Percentiles rank a stretch among this genome's conserved stretches.
phyloP scores from a whole-genome alignment of 2,329 filamentous ascomycete species.

The Verticillium dahliae region DNA sequence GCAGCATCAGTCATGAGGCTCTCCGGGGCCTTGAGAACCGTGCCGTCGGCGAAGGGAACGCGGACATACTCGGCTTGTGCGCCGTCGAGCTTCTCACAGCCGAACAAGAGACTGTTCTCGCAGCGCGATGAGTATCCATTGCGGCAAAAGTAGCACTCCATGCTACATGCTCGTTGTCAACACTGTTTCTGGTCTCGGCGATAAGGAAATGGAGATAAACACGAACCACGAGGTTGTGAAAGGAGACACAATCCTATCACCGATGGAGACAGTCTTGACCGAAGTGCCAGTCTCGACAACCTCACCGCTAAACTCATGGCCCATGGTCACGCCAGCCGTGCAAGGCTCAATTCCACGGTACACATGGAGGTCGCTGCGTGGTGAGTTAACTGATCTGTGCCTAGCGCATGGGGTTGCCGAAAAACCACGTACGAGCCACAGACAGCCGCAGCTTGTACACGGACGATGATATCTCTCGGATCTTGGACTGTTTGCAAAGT shows the following conservation, averaged over 20 bases:
- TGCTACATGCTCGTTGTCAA: slow-evolving; percentile 27
- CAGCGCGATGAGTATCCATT: slow-evolving; percentile 74
- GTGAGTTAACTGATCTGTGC: background rate
- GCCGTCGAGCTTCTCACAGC: slow-evolving; percentile 62
- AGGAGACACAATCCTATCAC: slow-evolving; percentile 74
- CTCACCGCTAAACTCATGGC: slow-evolving; percentile 81
- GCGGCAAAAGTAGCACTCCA: slow-evolving; percentile 79
- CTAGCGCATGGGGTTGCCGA: background rate
- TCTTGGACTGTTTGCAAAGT: slow-evolving; percentile 46
- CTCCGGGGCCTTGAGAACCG: slow-evolving; percentile 63
- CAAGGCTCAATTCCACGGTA: slow-evolving; percentile 76
- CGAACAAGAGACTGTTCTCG: slow-evolving; percentile 63
- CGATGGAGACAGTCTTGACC: slow-evolving; percentile 63
- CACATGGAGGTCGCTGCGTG: slow-evolving; percentile 69
- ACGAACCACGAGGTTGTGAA: slow-evolving; percentile 75
- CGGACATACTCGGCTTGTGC: slow-evolving; percentile 79
- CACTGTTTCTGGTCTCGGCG: too few relatives aligned
- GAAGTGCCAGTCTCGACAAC: slow-evolving; percentile 61
- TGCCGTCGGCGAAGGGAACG: slow-evolving; percentile 74
- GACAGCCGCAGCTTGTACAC: slow-evolving; percentile 74
- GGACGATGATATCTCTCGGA: slow-evolving; percentile 71
- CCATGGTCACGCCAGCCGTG: slow-evolving; percentile 59
- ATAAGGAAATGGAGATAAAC: background rate
- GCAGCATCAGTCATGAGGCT: slow-evolving; percentile 67
- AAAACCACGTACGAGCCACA: slow-evolving; percentile 67